Percentiles rank a stretch among this genome's conserved stretches.
Conservation (phyloP, 1,284 basidiomycete species). For the Inonotus obliquus region DNA sequence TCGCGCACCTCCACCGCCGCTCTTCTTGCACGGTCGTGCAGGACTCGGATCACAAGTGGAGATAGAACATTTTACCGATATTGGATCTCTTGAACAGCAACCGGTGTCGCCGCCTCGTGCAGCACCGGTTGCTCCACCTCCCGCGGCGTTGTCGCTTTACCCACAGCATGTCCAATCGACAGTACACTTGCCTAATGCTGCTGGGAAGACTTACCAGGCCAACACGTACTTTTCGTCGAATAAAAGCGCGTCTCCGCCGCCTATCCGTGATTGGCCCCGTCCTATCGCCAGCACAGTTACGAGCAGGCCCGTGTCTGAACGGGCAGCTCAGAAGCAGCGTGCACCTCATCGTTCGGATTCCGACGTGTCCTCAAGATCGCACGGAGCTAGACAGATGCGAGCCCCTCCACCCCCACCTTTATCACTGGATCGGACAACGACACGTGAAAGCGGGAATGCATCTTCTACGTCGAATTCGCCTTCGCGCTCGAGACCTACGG, state of each 20-base stretch:
- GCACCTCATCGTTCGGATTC: slow-evolving; percentile 1
- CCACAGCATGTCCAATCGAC: slow-evolving; percentile 28
- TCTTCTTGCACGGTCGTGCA: slow-evolving; percentile 32
- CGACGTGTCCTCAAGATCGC: slow-evolving; percentile 4
- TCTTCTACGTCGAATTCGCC: background rate
- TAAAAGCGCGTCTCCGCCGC: slow-evolving; percentile 36
- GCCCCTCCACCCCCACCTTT: slow-evolving; percentile 3
- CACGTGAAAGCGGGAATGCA: background rate
- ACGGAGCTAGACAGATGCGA: background rate
- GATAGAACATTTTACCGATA: slow-evolving; percentile 42
- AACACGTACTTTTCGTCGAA: slow-evolving; percentile 12
- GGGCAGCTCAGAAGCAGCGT: slow-evolving; percentile 12
- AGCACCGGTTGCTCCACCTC: slow-evolving; percentile 20
- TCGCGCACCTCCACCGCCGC: slow-evolving; percentile 24
- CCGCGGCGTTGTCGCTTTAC: slow-evolving; percentile 26
- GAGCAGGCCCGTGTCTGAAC: slow-evolving; percentile 15
- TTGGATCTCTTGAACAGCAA: slow-evolving; percentile 24
- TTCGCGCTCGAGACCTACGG: slow-evolving; percentile 19
- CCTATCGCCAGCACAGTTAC: slow-evolving; percentile 11
- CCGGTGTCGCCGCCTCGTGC: slow-evolving; percentile 19
- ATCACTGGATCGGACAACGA: background rate
- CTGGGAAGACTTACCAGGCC: background rate
- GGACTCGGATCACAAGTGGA: slow-evolving; percentile 39
- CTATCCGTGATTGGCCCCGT: slow-evolving; percentile 55
- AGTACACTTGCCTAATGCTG: background rate